Conservation (phyloP, 306 rosid genomes). For the Pueraria montana region DNA sequence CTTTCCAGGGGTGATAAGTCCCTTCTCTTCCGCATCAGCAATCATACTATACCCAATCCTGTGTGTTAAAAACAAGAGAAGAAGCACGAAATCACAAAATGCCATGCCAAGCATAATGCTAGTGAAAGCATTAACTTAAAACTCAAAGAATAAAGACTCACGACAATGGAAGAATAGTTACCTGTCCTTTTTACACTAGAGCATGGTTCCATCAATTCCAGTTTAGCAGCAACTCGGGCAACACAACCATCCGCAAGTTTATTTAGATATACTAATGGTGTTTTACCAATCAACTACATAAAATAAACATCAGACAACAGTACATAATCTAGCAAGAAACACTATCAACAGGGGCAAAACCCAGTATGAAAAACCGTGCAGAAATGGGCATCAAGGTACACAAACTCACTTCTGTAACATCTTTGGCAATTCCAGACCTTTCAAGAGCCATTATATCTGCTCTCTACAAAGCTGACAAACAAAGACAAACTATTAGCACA, state of each 20-base stretch:
- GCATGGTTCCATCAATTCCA: slow-evolving; percentile 74
- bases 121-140: slow-evolving; percentile 14
- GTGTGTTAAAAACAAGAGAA: slow-evolving; percentile 39
- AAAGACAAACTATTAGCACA: slow-evolving; percentile 27
- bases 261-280: slow-evolving; percentile 76
- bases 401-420: slow-evolving; percentile 69
- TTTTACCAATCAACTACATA: slow-evolving; percentile 68
- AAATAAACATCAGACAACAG: slow-evolving; percentile 4
- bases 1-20: slow-evolving; percentile 69
- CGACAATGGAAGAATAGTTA: slow-evolving; percentile 17
- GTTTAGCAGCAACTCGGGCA: slow-evolving; percentile 73
- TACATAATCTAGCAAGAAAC: slow-evolving; percentile 19
- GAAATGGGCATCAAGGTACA: not conserved
- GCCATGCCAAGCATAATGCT: slow-evolving; percentile 2
- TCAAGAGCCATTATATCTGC: slow-evolving; percentile 63
- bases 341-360: not conserved
- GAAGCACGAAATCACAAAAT: slow-evolving; percentile 4
- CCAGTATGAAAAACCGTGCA: not conserved
- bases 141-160: not conserved
- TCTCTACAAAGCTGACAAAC: slow-evolving; percentile 42
- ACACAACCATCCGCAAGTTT: slow-evolving; percentile 63
- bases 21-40: slow-evolving; percentile 73
- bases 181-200: slow-evolving; percentile 83
- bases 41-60: slow-evolving; percentile 83
- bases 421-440: slow-evolving; percentile 66